Evolutionary conservation across 331 rosid species (phyloP), one percentile per base, ranked within the genome.

Genomic region (Cydonia oblonga): DNA sequence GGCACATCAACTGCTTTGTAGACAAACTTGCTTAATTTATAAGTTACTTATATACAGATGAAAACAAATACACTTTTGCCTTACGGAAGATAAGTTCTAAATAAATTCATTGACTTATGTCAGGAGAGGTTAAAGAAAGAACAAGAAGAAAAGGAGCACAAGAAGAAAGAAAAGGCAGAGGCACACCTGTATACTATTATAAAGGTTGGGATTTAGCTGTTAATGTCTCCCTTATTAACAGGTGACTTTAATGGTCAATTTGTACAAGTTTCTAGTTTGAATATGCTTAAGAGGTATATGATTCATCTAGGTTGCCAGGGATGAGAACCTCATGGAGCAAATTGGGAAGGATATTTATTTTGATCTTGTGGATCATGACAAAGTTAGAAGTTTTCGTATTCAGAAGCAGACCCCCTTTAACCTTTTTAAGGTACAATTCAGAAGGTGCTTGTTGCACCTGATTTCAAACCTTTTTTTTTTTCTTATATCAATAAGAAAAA

Each of bases 101-200:
- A 68, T 49, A 30, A 20, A 22, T 70, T 60, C 23, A 68, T 28
- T 75, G 84, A 64, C 40, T 77, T 32, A 68, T 80, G 69, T 69
- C 89, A 92, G 97, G 95, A 78, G 89, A 90, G 97, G 87, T 81
- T 92, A 83, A 92, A 92, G 86, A 92, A 92, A 77, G 97, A 90
- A 79, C 97, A 88, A 74, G 97, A 92, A 81, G 97, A 90, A 74
- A 92, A 92, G 82, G 97, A 92, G 73, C 90, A 90, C 69, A 92
- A 90, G 80, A 92, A 87, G 87, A 92, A 88, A 81, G 95, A 92
- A 69, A 92, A 92, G 76, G 97, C 97, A 5, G 95, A 92, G 84
- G 96, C 97, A 64, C 97, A 92, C 75, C 92, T 92, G 10, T 92
- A 92, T 82, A 92, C 97, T 66, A 86, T 92, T 49, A 92, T 92